Evolutionary conservation across 208 protist species (phyloP), one percentile per base, ranked within the genome.

Genomic region (Leptomonas pyrrhocoris): DNA sequence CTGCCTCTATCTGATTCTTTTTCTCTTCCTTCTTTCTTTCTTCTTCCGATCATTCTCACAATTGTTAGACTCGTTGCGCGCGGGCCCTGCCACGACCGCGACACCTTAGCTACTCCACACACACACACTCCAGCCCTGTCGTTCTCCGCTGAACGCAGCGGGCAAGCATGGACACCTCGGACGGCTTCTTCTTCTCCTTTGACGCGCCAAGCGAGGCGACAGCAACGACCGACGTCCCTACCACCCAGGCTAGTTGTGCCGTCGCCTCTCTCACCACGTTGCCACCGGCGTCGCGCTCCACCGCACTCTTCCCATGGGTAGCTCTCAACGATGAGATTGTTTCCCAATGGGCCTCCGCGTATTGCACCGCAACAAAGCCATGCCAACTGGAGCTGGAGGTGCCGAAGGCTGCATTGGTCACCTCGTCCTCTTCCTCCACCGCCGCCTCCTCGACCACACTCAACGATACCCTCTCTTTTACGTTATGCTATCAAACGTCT

Each of bases 401-500:
- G 25, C 27, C 61, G 13, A 31, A 7, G 34, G 4, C 21, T 1
- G 40, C 18, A 0, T 23, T 64, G 2, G 13, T 2, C 15, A 21
- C 43, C 5, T n/a, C 40, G 11, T 25, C 40, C 19, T 5, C 67
- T 13, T 12, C 51, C 43, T 27, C 46, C n/a, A 21, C 50, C 38
- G 27, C 18, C 8, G n/a, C n/a, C n/a, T n/a, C n/a, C n/a, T n/a
- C n/a, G n/a, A n/a, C n/a, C n/a, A n/a, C n/a, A n/a, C 21, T 21
- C 5, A 36, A 18, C 25, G 56, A 50, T 1, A 15, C 40, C 27
- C 6, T 28, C 1, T 30, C 38, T 40, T 40, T 73, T 36, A 77
- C 68, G 21, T 49, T 84, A 42, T 75, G 70, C 57, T 89, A 89
- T 54, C 86, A 89, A 42, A 79, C 69, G 21, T 62, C 86, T 0